Base-by-base conservation (phyloP, 2,329 filamentous ascomycete species). In the Cytospora chrysosperma region DNA sequence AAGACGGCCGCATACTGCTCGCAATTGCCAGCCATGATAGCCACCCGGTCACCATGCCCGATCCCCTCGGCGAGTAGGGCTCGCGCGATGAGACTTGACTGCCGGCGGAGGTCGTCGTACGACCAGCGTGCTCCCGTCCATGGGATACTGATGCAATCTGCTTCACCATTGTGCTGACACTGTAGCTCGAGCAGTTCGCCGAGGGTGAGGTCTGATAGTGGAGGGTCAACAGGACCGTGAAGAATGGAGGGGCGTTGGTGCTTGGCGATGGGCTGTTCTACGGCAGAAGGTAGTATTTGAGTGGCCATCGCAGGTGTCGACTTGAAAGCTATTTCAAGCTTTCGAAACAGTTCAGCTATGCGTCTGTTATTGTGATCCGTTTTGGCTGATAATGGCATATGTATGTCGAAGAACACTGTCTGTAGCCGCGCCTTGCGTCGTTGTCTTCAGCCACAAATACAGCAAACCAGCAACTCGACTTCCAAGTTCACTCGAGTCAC, bases 1-100 rank as follows among this genome's bases (percentile, higher is more conserved):
- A 92, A 91, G 19, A 92, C 82, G 3, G 88, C 82, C 32, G 90
- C 76, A 86, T 94, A 94, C 85, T 96, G 82, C 83, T 96, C 77
- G 81, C 93, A 79, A 84, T 96, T 77, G 78, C 93, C 70, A 75
- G 89, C 89, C 87, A 92, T 91, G 68, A 93, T 88, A 32, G 86
- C 90, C 30, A 93, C 81, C 17, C 89, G 82, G 72, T 92, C 90
- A 40, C 89, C 89, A 32, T 85, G 83, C 47, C 83, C 79, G 58
- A 92, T 85, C 2, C 88, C 88, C 74, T 87, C 83, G 26, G 85
- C 83, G 51, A 91, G 75, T 64, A 93, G 75, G 13, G 89, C 89
- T 57, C 85, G 86, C 7, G 88, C 87, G 52, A 90, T 75, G 60
- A 82, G 78, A 52, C 83, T 81, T 69, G 83, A 85, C 75, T 88